A percentile compares a stretch with the other conserved stretches of the same genome.
phyloP scores from a whole-genome alignment of 106 monocot species.

The Vanilla planifolia region DNA sequence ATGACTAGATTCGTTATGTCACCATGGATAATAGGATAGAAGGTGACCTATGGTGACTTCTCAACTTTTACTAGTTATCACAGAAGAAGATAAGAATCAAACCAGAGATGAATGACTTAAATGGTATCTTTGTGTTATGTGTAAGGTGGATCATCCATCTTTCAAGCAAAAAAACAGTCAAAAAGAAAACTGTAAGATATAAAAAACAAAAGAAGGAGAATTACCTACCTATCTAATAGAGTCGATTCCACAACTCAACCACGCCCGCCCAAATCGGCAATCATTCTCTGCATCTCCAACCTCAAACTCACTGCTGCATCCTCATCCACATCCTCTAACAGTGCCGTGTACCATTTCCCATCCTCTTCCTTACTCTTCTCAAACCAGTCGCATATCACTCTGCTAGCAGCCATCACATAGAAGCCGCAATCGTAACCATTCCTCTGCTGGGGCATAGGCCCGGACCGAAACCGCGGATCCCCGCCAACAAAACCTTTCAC shows the following conservation, averaged over 20 bases:
- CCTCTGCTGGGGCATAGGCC: conserved; percentile 48
- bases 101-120: no score
- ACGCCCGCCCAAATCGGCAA: conserved; percentile 17
- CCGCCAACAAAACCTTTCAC: conserved; percentile 27
- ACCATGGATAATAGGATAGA: no score
- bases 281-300: conserved; percentile 19
- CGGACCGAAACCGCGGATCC: conserved; percentile 18
- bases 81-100: no score
- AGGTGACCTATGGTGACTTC: no score
- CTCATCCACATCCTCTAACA: conserved; percentile 24
- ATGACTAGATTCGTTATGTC: no score
- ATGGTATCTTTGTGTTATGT: no score
- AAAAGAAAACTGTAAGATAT: no score
- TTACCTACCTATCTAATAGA: no score
- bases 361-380: not conserved
- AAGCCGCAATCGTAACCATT: conserved; percentile 86
- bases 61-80: no score
- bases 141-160: no score
- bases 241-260: not conserved
- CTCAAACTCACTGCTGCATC: conserved; percentile 22
- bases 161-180: no score
- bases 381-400: conserved; percentile 43
- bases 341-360: conserved; percentile 20
- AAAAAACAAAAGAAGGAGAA: no score
- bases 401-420: conserved; percentile 53